Conservation (phyloP, 1,139 yeast species). For the Diutina pseudorugosa region DNA sequence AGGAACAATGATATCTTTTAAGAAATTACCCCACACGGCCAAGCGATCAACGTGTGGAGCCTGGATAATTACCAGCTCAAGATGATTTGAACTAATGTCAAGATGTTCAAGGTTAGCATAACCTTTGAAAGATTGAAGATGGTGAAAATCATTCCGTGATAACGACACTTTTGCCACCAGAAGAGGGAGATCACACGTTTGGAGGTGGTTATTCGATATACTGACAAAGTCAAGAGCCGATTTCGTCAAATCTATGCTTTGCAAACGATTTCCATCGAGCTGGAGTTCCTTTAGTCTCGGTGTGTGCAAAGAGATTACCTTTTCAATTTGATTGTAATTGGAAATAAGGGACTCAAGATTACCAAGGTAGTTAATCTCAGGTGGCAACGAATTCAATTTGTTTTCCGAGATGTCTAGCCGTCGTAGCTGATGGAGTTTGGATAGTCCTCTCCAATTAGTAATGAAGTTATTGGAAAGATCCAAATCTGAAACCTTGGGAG, state of each 20-base stretch:
- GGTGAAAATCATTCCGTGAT: background rate
- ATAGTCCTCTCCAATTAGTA: background rate
- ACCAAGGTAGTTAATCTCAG: background rate
- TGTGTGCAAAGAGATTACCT: background rate
- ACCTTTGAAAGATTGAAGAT: background rate
- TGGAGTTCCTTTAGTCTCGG: background rate
- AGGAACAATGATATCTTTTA: background rate
- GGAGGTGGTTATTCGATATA: background rate
- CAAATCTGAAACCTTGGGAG: background rate
- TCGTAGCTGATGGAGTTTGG: background rate
- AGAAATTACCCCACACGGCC: background rate
- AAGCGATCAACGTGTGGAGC: background rate
- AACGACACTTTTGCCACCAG: background rate
- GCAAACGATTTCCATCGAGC: background rate
- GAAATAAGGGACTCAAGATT: background rate
- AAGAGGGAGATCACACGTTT: background rate
- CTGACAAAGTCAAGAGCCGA: background rate
- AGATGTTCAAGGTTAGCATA: background rate
- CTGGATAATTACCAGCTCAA: background rate
- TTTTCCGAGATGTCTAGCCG: background rate
- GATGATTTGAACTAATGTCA: background rate
- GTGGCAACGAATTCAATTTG: background rate
- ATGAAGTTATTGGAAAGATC: background rate
- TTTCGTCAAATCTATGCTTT: background rate
- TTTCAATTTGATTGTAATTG: background rate